Evolutionary conservation across 2,329 filamentous ascomycete species (phyloP).

Genomic region (Didymellaceae sp.): DNA sequence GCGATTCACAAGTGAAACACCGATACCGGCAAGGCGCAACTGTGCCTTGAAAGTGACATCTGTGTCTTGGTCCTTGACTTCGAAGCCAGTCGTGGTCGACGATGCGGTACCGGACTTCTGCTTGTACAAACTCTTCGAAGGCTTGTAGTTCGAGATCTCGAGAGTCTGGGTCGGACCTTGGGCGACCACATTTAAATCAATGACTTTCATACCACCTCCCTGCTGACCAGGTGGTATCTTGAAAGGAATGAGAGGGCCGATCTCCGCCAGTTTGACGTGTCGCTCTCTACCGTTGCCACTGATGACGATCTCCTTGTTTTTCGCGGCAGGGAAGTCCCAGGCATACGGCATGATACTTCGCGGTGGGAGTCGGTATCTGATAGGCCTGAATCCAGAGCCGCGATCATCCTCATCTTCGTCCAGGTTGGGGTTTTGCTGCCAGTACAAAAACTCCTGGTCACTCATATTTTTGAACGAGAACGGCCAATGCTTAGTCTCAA

Average conservation of each 20-base stretch:
- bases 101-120: constrained; percentile 64
- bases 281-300: constrained; percentile 79
- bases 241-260: constrained; percentile 94
- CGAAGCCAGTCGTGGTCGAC: constrained; percentile 75
- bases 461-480: constrained; percentile 99
- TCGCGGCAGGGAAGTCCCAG: constrained; percentile 98
- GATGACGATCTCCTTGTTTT: constrained; percentile 90
- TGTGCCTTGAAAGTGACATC: constrained; percentile 89
- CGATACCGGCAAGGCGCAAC: constrained; percentile 85
- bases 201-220: constrained; percentile 75
- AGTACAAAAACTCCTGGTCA: constrained; percentile 95
- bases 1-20: constrained; percentile 90
- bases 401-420: constrained; percentile 89
- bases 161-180: constrained; percentile 95
- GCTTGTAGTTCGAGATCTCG: constrained; percentile 91
- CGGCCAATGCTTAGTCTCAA: constrained; percentile 95
- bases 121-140: constrained; percentile 89
- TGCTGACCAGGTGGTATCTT: constrained; percentile 75
- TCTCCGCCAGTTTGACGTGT: constrained; percentile 93
- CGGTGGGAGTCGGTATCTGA: constrained; percentile 88
- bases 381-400: constrained; percentile 85
- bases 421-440: constrained; percentile 89
- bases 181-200: constrained; percentile 95
- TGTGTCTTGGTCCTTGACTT: constrained; percentile 90
- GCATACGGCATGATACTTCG: constrained; percentile 99